A percentile compares a stretch with the other conserved stretches of the same genome.
phyloP scores from a whole-genome alignment of 2,329 filamentous ascomycete species.

The Colletotrichum endophyticum region DNA sequence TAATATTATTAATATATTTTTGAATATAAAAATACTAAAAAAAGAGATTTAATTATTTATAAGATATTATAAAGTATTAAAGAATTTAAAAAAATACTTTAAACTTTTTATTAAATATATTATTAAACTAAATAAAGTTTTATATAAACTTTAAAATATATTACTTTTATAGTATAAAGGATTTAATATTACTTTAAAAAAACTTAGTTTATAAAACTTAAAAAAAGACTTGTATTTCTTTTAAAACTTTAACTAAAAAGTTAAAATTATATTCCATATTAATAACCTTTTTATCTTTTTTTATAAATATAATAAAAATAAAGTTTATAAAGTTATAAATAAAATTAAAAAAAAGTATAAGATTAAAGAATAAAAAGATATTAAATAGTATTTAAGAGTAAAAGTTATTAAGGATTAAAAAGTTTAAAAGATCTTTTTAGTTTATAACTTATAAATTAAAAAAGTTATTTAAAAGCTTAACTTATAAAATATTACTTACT shows the following conservation, averaged over 20 bases:
- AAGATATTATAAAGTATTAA: background rate
- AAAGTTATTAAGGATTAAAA: background rate
- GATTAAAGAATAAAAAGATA: too few relatives aligned
- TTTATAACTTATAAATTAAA: too few relatives aligned
- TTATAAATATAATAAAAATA: too few relatives aligned
- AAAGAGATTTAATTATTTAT: background rate
- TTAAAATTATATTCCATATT: too few relatives aligned
- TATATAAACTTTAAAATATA: background rate
- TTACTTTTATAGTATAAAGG: background rate
- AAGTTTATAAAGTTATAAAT: too few relatives aligned
- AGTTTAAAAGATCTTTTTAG: background rate
- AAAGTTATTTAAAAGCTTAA: background rate
- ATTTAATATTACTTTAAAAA: background rate
- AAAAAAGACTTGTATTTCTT: too few relatives aligned
- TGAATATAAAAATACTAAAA: background rate
- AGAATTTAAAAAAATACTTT: background rate
- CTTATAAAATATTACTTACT: background rate
- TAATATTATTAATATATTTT: background rate
- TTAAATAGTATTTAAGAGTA: background rate
- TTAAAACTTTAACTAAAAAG: too few relatives aligned
- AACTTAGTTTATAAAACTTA: too few relatives aligned
- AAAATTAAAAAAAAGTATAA: too few relatives aligned
- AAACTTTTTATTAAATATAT: background rate
- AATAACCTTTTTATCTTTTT: too few relatives aligned
- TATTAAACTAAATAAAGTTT: background rate